These are phyloP conservation scores for Linum lewisii DNA, from an alignment of 345 rosid species.

Conservation along the genomic window DNA sequence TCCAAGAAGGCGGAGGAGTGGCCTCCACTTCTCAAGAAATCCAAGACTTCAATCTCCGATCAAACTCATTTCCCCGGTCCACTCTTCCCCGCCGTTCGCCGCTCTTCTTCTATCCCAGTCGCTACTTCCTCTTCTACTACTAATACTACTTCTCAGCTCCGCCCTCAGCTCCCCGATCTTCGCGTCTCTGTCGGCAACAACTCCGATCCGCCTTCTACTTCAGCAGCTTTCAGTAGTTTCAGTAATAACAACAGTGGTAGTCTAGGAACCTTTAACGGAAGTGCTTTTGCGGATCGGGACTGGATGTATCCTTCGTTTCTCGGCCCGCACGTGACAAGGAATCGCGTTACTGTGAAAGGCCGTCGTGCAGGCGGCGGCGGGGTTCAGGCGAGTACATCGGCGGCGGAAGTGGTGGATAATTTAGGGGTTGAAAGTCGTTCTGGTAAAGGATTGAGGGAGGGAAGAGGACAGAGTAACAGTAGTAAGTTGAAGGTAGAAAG, in stretches of 20 bases:
- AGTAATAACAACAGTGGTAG: neutral
- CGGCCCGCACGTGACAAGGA: slow-evolving; percentile 40
- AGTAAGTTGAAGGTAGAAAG: slow-evolving; percentile 3
- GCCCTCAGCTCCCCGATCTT: slow-evolving; percentile 24
- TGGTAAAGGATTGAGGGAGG: neutral
- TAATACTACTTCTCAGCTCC: neutral
- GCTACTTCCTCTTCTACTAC: neutral
- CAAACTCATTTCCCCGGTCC: slow-evolving; percentile 51
- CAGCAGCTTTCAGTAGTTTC: slow-evolving; percentile 1
- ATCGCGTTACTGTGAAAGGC: slow-evolving; percentile 31
- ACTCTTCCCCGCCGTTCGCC: slow-evolving; percentile 47
- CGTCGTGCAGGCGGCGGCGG: slow-evolving; percentile 15
- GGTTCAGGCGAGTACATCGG: slow-evolving; percentile 17
- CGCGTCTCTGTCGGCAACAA: slow-evolving; percentile 20
- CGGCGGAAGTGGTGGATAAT: slow-evolving; percentile 16
- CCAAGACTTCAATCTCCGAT: slow-evolving; percentile 21
- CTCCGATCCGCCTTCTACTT: slow-evolving; percentile 5
- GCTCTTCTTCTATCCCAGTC: slow-evolving; percentile 23
- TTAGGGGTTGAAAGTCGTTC: slow-evolving; percentile 8
- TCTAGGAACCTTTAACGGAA: neutral
- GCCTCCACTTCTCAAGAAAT: slow-evolving; percentile 47
- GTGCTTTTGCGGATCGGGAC: slow-evolving; percentile 36
- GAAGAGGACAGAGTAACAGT: slow-evolving; percentile 15
- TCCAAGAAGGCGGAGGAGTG: slow-evolving; percentile 33
- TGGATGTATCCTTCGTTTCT: slow-evolving; percentile 59